These are phyloP conservation scores for Solanum neorickii DNA, from an alignment of 257 asterid species.

Conservation along the genomic window DNA sequence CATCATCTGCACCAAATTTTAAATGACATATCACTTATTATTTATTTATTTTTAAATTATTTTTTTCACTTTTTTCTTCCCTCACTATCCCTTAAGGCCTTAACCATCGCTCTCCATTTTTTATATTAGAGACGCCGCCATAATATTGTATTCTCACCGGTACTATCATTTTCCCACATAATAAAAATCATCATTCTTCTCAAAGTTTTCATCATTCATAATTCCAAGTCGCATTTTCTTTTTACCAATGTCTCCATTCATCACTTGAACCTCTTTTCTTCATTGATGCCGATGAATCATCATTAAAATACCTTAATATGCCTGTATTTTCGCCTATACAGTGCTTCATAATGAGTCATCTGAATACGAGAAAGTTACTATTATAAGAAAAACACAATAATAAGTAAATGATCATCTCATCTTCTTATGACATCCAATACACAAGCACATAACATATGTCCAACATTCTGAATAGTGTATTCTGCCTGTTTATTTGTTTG, in stretches of 20 bases:
- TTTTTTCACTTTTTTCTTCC: too few species aligned
- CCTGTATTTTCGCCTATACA: neutral
- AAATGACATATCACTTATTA: neutral
- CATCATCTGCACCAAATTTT: neutral
- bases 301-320: too few species aligned
- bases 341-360: neutral
- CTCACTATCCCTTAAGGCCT: neutral
- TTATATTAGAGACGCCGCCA: too few species aligned
- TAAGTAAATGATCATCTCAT: neutral
- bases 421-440: neutral
- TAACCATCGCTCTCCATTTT: too few species aligned
- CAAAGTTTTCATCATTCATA: neutral
- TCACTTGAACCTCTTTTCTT: neutral
- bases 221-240: too few species aligned
- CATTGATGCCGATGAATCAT: neutral
- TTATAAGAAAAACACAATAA: too few species aligned
- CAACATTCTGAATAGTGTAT: neutral
- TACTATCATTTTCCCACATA: neutral
- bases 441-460: neutral
- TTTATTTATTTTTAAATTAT: too few species aligned
- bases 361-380: neutral
- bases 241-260: neutral
- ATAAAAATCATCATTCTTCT: neutral
- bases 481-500: too few species aligned
- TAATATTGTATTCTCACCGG: neutral